Conservation (phyloP, 2,329 filamentous ascomycete genomes). For the Emericellopsis cladophorae region DNA sequence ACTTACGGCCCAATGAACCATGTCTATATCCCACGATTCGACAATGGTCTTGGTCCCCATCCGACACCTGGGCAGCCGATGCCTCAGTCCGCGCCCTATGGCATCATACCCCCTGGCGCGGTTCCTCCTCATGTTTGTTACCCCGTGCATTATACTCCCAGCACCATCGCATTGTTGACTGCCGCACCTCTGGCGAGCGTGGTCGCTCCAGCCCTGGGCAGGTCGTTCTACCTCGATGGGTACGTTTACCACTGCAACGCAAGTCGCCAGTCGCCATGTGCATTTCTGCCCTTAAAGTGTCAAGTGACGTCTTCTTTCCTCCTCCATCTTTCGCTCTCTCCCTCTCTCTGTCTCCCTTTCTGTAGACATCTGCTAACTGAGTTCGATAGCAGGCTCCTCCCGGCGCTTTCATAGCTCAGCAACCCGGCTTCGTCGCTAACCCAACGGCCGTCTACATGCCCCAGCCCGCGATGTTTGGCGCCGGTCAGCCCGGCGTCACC, state of each 20-base stretch:
- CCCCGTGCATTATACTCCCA: neutral
- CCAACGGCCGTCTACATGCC: constrained; percentile 3
- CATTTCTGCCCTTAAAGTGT: neutral
- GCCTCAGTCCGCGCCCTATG: neutral
- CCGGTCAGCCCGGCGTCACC: neutral
- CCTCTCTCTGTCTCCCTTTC: neutral
- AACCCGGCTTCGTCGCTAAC: constrained; percentile 13
- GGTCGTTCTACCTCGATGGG: neutral
- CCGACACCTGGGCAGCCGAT: neutral
- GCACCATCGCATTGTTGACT: too few relatives aligned
- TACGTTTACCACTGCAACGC: constrained; percentile 21
- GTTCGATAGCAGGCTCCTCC: neutral
- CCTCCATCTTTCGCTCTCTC: neutral
- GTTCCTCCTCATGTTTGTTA: neutral
- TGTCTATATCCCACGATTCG: constrained; percentile 41
- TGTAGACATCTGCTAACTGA: neutral
- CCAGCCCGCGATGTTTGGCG: constrained; percentile 2
- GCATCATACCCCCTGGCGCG: neutral
- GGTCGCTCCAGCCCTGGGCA: too few relatives aligned
- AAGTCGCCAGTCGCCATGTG: constrained; percentile 15
- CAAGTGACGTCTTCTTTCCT: too few relatives aligned
- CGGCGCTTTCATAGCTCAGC: constrained; percentile 15
- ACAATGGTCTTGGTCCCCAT: constrained; percentile 15
- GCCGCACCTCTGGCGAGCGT: too few relatives aligned
- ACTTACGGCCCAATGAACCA: constrained; percentile 42